Evolutionary conservation across 2,329 filamentous ascomycete genomes (phyloP), one percentile per base, ranked within the genome.

Genomic region (Colletotrichum falcatum): DNA sequence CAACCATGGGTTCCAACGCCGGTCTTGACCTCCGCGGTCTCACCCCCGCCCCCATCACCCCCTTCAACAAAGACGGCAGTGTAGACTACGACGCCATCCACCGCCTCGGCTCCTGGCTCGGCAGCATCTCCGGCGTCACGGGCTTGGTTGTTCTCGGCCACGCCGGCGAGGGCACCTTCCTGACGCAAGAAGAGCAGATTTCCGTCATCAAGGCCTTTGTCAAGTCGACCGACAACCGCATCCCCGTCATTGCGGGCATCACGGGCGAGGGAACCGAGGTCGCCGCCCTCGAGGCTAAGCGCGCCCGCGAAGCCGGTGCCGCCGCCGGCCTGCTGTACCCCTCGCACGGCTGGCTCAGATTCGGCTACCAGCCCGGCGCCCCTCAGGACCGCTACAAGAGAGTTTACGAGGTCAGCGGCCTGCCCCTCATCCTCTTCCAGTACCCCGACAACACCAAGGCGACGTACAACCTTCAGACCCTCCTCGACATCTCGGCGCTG

Each of bases 131-230:
- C 7, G 85, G 84, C 26, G 83, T 87, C 72, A 87, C 86, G 71
- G 85, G 85, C 37, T 81, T 87, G 3, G 85, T 87, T 0, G 85
- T 87, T 12, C 81, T 87, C 18, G 85, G 85, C n/a, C 85, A 87
- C 69, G 85, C 85, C 35, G 85, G 85, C 42, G 85, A 87, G 73
- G 85, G 85, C 37, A 87, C 85, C 0, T 87, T 87, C 78, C 81
- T 87, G 51, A 86, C 85, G 4, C 77, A 80, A 44, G 80, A 86
- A 33, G 85, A 87, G 74, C 85, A 87, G 75, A 75, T 81, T 44
- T 78, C 79, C 18, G 84, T 86, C 46, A 87, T 87, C 79, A 82
- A 82, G 66, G 84, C 84, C 2, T 87, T 86, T 63, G 84, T 86
- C 74, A 83, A 84, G 74, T 86, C 84, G 8, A 84, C 86, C 39